Base-by-base conservation (phyloP, 2,329 filamentous ascomycete species). In the Alternaria postmessia region DNA sequence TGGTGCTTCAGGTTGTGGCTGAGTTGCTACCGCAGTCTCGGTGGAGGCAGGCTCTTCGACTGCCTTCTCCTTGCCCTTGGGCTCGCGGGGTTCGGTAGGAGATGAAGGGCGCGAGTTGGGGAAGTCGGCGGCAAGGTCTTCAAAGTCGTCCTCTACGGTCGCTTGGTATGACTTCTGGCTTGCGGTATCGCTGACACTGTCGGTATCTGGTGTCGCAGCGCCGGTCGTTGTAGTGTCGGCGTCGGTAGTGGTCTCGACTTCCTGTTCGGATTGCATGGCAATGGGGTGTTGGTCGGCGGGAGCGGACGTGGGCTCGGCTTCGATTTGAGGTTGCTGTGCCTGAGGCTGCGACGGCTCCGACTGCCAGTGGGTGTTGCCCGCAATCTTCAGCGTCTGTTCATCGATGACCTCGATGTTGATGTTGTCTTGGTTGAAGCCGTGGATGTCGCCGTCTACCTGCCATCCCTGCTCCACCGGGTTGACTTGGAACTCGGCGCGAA, bases 141-240 rank as follows among this genome's bases (percentile, higher is more conserved):
- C 75, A 30, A 72, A 77, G 57, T 77, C 75, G 46, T 78, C 75
- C 44, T 78, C 75, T 1, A 78, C 74, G 11, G 75, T 77, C 1
- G 75, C 38, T 44, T 78, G 75, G 54, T 77, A 77, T 3, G 75
- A 77, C 54, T 71, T 76, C 28, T 73, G 72, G 3, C 69, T 74
- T 24, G 63, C 56, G 3, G 73, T 75, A 22, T 77, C 75, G 57
- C 69, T 74, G 22, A 77, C 73, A 51, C 68, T 73, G 26, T 77
- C 75, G 55, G 67, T 73, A 28, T 71, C 62, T 47, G 67, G 61
- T 8, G 67, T 70, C 18, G 57, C 63, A 18, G 61, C 57, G 14
- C 63, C 61, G 22, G 58, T 39, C 5, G 63, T 60, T 3, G 63
- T 57, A 7, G 56, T 60, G 24, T 66, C 32, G 5, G 32, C 32